Evolutionary conservation across 2,329 filamentous ascomycete genomes (phyloP).

Genomic region (Pyricularia grisea): DNA sequence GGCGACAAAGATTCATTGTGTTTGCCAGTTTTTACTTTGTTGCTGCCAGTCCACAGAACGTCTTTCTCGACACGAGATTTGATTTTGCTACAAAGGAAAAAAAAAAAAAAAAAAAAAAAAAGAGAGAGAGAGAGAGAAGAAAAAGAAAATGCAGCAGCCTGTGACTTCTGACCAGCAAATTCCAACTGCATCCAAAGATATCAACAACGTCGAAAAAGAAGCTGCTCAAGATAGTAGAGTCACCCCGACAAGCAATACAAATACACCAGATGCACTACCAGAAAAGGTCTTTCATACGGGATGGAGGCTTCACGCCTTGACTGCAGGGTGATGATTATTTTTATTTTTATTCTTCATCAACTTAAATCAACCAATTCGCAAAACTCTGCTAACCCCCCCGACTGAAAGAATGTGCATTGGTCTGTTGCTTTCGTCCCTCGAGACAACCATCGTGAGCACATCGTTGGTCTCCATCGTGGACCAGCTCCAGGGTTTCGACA

Average conservation of each 20-base stretch:
- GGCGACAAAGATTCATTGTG: too few species aligned
- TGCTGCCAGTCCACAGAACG: too few species aligned
- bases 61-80: not conserved
- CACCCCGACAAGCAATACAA: not conserved
- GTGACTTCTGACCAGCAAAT: not conserved
- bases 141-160: not conserved
- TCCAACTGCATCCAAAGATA: not conserved
- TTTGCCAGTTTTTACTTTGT: too few species aligned
- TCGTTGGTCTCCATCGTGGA: slow-evolving; percentile 35
- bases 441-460: slow-evolving; percentile 42
- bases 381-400: not conserved
- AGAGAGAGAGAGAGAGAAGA: too few species aligned
- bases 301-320: not conserved
- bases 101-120: not conserved
- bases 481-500: slow-evolving; percentile 23
- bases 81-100: not conserved
- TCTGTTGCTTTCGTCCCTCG: slow-evolving; percentile 34
- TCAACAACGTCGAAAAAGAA: not conserved
- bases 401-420: slow-evolving; percentile 9
- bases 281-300: not conserved
- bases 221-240: not conserved
- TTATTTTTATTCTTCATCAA: not conserved
- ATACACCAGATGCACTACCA: not conserved
- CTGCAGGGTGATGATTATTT: not conserved
- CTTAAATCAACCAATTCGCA: not conserved